A percentile compares a stretch with the other conserved stretches of the same genome.
These are phyloP conservation scores for Lachancea lanzarotensis DNA, from an alignment of 805 yeast genomes.

Conservation along the genomic window DNA sequence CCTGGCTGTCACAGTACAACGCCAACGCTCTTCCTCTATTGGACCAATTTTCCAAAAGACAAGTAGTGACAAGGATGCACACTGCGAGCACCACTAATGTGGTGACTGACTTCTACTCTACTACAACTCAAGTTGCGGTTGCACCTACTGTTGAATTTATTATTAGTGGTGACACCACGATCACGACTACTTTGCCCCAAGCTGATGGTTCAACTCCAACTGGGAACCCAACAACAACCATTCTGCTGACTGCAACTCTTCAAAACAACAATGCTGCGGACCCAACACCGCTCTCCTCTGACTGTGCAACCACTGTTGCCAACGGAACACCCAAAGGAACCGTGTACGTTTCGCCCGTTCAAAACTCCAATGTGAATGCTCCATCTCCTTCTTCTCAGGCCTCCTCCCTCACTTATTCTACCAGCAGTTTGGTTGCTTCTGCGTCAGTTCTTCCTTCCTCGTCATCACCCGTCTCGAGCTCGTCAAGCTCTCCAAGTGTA, in stretches of 20 bases:
- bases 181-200: slow-evolving; percentile 32
- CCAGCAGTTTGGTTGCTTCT: slow-evolving; percentile 20
- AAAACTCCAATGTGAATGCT: slow-evolving; percentile 1
- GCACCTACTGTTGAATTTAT: slow-evolving; percentile 39
- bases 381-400: neutral
- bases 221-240: slow-evolving; percentile 33
- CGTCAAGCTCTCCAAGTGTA: slow-evolving; percentile 2
- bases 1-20: slow-evolving; percentile 4
- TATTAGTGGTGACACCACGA: slow-evolving; percentile 34
- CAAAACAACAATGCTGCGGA: slow-evolving; percentile 6
- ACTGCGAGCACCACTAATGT: slow-evolving; percentile 50
- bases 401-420: slow-evolving; percentile 13
- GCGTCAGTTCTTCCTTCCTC: slow-evolving; percentile 7
- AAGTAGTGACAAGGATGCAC: slow-evolving; percentile 45
- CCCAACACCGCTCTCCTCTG: slow-evolving; percentile 9
- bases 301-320: slow-evolving; percentile 10
- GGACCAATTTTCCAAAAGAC: slow-evolving; percentile 29
- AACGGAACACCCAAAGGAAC: slow-evolving; percentile 14
- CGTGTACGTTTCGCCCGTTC: slow-evolving; percentile 8
- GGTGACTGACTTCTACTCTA: slow-evolving; percentile 36
- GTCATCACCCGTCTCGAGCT: neutral
- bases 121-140: slow-evolving; percentile 34
- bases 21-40: slow-evolving; percentile 24
- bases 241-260: slow-evolving; percentile 13
- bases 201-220: slow-evolving; percentile 32